A percentile compares a stretch with the other conserved stretches of the same genome.
These are phyloP conservation scores for Sporobolomyces roseus DNA, from an alignment of 768 basidiomycete species.

Conservation along the genomic window DNA sequence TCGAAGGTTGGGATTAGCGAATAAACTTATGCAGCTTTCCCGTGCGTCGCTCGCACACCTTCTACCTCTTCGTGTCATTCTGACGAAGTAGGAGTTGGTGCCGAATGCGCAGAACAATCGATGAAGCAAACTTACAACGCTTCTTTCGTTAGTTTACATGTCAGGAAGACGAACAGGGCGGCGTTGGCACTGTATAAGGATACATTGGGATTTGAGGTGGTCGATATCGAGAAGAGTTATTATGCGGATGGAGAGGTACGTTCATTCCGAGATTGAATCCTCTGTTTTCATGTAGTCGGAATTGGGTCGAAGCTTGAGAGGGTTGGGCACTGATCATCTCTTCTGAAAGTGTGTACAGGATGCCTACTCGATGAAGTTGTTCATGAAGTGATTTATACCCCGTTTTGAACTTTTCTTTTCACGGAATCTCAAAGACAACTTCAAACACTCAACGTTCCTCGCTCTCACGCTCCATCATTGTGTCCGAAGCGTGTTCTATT, in stretches of 20 bases:
- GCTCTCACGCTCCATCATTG: too few species aligned
- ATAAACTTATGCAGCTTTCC: constrained; percentile 87
- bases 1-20: constrained; percentile 83
- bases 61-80: neutral
- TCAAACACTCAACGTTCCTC: too few species aligned
- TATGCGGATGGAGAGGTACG: constrained; percentile 56
- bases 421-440: too few species aligned
- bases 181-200: constrained; percentile 84
- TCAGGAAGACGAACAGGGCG: constrained; percentile 89
- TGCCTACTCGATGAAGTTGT: constrained; percentile 39
- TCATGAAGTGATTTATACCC: constrained; percentile 16
- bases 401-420: too few species aligned
- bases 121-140: constrained; percentile 87
- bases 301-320: too few species aligned
- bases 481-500: too few species aligned
- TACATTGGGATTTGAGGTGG: constrained; percentile 81
- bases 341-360: too few species aligned
- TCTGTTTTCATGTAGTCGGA: neutral
- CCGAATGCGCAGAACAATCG: constrained; percentile 64
- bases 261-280: neutral
- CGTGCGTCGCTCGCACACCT: too few species aligned
- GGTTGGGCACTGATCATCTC: too few species aligned
- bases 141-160: constrained; percentile 78
- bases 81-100: neutral
- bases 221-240: constrained; percentile 79